A percentile compares a stretch with the other conserved stretches of the same genome.
Conservation (phyloP, 2,329 filamentous ascomycete species). For the Colletotrichum horii region DNA sequence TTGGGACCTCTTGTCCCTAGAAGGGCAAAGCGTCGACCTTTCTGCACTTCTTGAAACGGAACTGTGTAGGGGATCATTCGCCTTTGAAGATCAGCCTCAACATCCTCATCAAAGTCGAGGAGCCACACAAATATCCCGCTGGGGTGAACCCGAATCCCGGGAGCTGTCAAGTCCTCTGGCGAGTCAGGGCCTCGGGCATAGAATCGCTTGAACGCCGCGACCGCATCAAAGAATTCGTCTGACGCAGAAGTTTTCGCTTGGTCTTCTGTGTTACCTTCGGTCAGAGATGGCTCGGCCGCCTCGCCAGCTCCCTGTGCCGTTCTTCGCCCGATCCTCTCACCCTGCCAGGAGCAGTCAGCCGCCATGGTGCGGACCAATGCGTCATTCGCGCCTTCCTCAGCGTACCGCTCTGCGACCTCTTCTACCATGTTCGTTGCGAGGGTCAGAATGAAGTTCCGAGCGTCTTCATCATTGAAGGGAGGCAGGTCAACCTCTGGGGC, state of each 20-base stretch:
- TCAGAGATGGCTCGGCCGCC: no score
- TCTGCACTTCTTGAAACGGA: constrained; percentile 6
- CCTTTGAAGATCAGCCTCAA: neutral
- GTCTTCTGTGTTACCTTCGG: neutral
- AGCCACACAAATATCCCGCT: neutral
- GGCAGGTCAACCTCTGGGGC: neutral
- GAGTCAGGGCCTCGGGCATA: neutral
- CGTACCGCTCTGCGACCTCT: neutral
- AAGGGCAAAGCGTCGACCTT: neutral
- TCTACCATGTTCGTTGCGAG: neutral
- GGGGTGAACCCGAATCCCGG: constrained; percentile 3
- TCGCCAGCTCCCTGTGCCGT: neutral
- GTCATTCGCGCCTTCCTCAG: neutral
- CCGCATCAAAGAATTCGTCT: neutral
- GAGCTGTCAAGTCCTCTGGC: neutral
- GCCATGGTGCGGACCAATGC: neutral
- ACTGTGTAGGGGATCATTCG: neutral
- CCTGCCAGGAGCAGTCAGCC: neutral
- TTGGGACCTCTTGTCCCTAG: neutral
- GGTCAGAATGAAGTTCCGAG: neutral
- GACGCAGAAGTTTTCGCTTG: neutral
- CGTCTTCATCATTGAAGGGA: constrained; percentile 1
- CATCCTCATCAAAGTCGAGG: neutral
- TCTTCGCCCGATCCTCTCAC: neutral
- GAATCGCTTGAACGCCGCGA: neutral